Conservation (phyloP, 2,329 filamentous ascomycete species). For the Tolypocladium ophioglossoides region DNA sequence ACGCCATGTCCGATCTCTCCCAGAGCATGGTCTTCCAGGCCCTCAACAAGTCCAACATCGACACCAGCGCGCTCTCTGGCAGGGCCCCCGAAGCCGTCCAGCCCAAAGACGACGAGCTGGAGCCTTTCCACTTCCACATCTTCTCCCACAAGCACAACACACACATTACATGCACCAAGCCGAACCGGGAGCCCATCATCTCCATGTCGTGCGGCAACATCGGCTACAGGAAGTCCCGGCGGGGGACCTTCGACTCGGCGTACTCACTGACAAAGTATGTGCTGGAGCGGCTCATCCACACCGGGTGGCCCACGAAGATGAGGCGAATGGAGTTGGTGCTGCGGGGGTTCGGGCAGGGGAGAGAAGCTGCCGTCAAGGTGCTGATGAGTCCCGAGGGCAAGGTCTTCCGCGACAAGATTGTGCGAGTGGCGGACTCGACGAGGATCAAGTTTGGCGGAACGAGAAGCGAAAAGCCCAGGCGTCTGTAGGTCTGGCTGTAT, state of each 20-base stretch:
- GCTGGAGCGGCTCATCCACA: slow-evolving; percentile 74
- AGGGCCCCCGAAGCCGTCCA: slow-evolving; percentile 9
- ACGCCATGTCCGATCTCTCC: slow-evolving; percentile 22
- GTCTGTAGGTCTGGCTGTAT: slow-evolving; percentile 39
- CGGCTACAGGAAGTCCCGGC: slow-evolving; percentile 75
- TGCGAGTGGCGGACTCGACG: slow-evolving; percentile 74
- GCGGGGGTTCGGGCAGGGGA: slow-evolving; percentile 74
- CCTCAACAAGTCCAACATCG: slow-evolving; percentile 21
- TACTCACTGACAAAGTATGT: slow-evolving; percentile 83
- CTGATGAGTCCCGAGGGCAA: slow-evolving; percentile 78
- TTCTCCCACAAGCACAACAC: slow-evolving; percentile 89
- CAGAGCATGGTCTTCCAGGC: slow-evolving; percentile 29
- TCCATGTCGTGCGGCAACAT: slow-evolving; percentile 77
- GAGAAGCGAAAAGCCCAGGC: slow-evolving; percentile 72
- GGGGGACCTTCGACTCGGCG: slow-evolving; percentile 79
- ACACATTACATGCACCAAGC: slow-evolving; percentile 80
- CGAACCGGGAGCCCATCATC: slow-evolving; percentile 68
- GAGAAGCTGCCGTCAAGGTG: slow-evolving; percentile 85
- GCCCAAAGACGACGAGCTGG: slow-evolving; percentile 27
- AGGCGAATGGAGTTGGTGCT: slow-evolving; percentile 68
- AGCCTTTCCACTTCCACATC: slow-evolving; percentile 80
- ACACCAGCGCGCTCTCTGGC: slow-evolving; percentile 20
- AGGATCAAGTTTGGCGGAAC: slow-evolving; percentile 93
- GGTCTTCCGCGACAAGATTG: slow-evolving; percentile 61
- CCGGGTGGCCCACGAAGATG: slow-evolving; percentile 67